Evolutionary conservation across 768 basidiomycete species (phyloP), one percentile per base, ranked within the genome.

Genomic region (Lentinula sp.): DNA sequence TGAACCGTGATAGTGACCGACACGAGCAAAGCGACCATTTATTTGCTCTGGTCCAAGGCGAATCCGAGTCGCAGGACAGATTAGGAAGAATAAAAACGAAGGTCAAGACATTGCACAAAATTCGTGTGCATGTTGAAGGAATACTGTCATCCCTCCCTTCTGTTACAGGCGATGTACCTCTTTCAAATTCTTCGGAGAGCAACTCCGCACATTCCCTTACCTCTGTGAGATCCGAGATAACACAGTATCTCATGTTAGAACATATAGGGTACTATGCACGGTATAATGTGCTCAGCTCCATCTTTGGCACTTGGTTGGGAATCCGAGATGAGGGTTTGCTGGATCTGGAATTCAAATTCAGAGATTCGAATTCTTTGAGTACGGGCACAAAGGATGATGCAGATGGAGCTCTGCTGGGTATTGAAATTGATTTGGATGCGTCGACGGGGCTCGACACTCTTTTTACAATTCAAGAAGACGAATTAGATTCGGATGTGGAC

Each of bases 241-340:
- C 53, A 9, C 53, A 18, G 40, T 37, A 37, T 18, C 21, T 55
- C n/a, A 55, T 21, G 23, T 18, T 55, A 21, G 53, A 55, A 40
- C 40, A 55, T 55, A 55, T 55, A 7, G 37, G n/a, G 4, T 55
- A 55, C 23, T 55, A 39, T 18, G 53, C 53, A 39, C 34, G 37
- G 18, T 55, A 55, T 55, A 55, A 55, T 23, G 1, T 55, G 5
- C 37, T 55, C 18, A 55, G 53, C 13, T 42, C 53, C 13, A 18
- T 39, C 37, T 55, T 55, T 55, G 53, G 53, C 10, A 18, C 53
- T 21, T 55, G 53, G 53, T 40, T 55, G 53, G 53, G 53, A 40
- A 15, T 55, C 18, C 34, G 37, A 40, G 53, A 55, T 7, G 53
- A 55, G 18, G 53, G 53, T 6, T 21, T 55, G 18, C 28, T 55